phyloP scores from a whole-genome alignment of 345 rosid species.

The Acer yangbiense region DNA sequence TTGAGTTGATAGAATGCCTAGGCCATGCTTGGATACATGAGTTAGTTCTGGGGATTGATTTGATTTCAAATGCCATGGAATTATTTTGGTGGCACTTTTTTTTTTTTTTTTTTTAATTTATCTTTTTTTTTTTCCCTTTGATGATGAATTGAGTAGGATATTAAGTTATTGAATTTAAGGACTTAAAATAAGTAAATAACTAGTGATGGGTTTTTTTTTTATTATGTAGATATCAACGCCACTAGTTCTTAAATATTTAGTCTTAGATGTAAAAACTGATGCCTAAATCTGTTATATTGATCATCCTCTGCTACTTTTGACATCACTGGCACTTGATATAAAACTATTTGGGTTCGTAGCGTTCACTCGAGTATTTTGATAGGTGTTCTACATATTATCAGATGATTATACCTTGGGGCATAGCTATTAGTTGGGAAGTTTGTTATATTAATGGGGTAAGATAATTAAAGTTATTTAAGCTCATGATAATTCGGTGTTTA shows the following conservation, averaged over 20 bases:
- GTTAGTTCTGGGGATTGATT: background rate
- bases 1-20: background rate
- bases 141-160: background rate
- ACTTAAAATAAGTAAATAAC: background rate
- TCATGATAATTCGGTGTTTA: background rate
- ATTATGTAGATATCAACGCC: background rate
- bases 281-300: too few relatives aligned
- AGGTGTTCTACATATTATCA: background rate
- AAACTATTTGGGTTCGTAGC: background rate
- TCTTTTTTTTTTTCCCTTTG: background rate
- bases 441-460: background rate
- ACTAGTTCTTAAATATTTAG: too few relatives aligned
- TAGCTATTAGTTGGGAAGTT: background rate
- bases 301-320: too few relatives aligned
- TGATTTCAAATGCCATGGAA: background rate
- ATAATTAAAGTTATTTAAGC: background rate
- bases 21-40: background rate
- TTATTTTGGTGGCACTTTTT: background rate
- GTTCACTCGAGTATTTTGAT: background rate
- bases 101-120: background rate
- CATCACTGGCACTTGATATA: too few relatives aligned
- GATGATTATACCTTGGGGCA: background rate
- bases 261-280: too few relatives aligned
- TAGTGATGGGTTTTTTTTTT: background rate
- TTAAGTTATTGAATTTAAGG: background rate